phyloP scores from a whole-genome alignment of 768 basidiomycete genomes.

The Phanerochaete sordida region DNA sequence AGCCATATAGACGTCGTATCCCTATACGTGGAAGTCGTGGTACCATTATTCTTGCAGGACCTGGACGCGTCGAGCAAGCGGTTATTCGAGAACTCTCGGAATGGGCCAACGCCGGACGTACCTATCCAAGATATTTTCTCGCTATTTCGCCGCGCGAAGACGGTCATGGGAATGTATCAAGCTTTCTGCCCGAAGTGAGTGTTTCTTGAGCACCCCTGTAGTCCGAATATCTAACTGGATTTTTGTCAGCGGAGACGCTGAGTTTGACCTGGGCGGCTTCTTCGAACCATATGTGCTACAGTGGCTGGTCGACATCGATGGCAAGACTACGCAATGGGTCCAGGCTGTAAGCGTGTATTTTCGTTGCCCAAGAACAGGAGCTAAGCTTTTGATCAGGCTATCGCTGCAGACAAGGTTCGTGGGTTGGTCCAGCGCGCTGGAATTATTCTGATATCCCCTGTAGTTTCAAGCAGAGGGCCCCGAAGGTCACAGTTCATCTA shows the following conservation, averaged over 20 bases:
- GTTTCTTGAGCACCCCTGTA: neutral
- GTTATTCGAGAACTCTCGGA: conserved; percentile 79
- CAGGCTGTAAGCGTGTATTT: conserved; percentile 61
- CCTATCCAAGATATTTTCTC: conserved; percentile 90
- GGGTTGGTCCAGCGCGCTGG: neutral
- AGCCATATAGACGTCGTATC: conserved; percentile 77
- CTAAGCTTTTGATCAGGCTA: conserved; percentile 46
- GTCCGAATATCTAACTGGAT: conserved; percentile 5
- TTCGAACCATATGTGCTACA: conserved; percentile 87
- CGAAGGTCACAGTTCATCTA: conserved; percentile 93
- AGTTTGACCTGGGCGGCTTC: conserved; percentile 70
- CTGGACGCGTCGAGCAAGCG: conserved; percentile 68
- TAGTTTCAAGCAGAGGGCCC: conserved; percentile 77
- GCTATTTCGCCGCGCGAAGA: conserved; percentile 76
- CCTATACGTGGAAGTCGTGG: conserved; percentile 60
- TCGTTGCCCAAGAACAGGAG: neutral
- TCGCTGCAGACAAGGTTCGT: conserved; percentile 75
- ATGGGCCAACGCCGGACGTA: conserved; percentile 81
- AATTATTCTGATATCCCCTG: neutral
- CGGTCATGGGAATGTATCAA: conserved; percentile 71
- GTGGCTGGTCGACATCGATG: conserved; percentile 88
- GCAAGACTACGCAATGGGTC: conserved; percentile 92
- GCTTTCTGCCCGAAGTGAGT: conserved; percentile 81
- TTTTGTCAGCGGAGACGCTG: conserved; percentile 43
- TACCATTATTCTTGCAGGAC: conserved; percentile 66